Evolutionary conservation across 2,329 filamentous ascomycete genomes (phyloP).

Genomic region (Cladophialophora immunda): DNA sequence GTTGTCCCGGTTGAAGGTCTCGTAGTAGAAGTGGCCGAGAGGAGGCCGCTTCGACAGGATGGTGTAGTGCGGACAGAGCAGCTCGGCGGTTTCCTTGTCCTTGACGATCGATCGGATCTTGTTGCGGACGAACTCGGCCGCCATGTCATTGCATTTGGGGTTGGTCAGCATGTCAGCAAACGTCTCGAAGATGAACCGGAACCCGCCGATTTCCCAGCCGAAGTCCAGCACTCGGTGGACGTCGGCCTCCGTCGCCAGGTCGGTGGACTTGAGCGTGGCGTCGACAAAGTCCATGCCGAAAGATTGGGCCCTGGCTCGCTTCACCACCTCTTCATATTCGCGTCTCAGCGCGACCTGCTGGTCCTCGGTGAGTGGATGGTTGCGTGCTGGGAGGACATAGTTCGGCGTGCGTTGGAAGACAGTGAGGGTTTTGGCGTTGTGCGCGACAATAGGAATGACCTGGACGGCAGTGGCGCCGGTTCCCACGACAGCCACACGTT

Average conservation of each 20-base stretch:
- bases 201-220: slow-evolving; percentile 57
- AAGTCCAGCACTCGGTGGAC: slow-evolving; percentile 44
- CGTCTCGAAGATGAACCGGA: slow-evolving; percentile 61
- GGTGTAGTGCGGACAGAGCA: slow-evolving; percentile 59
- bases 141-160: slow-evolving; percentile 59
- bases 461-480: slow-evolving; percentile 65
- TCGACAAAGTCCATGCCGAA: slow-evolving; percentile 43
- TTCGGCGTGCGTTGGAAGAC: slow-evolving; percentile 72
- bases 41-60: slow-evolving; percentile 38
- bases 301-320: slow-evolving; percentile 42
- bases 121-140: slow-evolving; percentile 64
- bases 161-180: slow-evolving; percentile 64
- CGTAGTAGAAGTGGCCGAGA: slow-evolving; percentile 40
- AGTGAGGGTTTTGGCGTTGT: slow-evolving; percentile 42
- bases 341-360: slow-evolving; percentile 43
- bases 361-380: slow-evolving; percentile 35
- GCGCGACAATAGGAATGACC: slow-evolving; percentile 38
- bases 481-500: slow-evolving; percentile 69
- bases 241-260: slow-evolving; percentile 31
- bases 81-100: slow-evolving; percentile 59
- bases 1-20: slow-evolving; percentile 51
- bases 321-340: slow-evolving; percentile 40
- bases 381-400: slow-evolving; percentile 40
- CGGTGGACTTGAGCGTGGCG: slow-evolving; percentile 6
- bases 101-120: slow-evolving; percentile 61